Evolutionary conservation across 257 asterid genomes (phyloP).

Genomic region (Forsythia suspensa): DNA sequence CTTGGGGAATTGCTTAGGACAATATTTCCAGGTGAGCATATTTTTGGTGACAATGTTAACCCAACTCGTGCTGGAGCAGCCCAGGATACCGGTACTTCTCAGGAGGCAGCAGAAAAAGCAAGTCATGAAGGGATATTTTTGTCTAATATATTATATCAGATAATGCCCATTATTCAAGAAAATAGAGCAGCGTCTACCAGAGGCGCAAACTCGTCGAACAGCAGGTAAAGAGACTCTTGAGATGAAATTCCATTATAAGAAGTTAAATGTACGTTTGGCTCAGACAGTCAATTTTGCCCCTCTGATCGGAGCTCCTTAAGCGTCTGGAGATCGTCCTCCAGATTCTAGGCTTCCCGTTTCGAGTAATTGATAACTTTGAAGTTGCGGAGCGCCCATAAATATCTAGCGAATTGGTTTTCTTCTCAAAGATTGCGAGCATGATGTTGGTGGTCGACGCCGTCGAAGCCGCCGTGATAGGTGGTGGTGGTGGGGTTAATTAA

Average conservation of each 20-base stretch:
- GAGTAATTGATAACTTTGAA: no score
- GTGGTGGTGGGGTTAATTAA: no score
- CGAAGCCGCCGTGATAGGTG: no score
- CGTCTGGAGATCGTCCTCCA: no score
- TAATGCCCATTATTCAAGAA: conserved; percentile 73
- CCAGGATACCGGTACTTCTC: conserved; percentile 43
- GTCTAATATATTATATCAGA: conserved; percentile 67
- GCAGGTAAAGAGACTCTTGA: conserved; percentile 36
- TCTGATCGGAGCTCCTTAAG: no score
- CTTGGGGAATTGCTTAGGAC: conserved; percentile 61
- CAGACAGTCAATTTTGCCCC: no score
- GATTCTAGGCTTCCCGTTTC: no score
- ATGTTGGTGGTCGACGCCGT: no score
- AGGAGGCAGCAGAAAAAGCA: conserved; percentile 37
- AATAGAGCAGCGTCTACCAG: conserved; percentile 33
- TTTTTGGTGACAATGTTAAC: conserved; percentile 24
- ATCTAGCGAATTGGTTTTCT: no score
- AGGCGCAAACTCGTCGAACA: conserved; percentile 16
- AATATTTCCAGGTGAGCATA: conserved; percentile 50
- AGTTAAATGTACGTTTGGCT: not conserved
- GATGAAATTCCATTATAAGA: not conserved
- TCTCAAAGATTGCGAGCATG: no score
- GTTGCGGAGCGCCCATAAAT: no score
- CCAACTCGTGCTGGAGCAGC: conserved; percentile 33
- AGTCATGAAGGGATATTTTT: conserved; percentile 62